Base-by-base conservation (phyloP, 805 yeast genomes). In the Spencermartinsiella europaea region DNA sequence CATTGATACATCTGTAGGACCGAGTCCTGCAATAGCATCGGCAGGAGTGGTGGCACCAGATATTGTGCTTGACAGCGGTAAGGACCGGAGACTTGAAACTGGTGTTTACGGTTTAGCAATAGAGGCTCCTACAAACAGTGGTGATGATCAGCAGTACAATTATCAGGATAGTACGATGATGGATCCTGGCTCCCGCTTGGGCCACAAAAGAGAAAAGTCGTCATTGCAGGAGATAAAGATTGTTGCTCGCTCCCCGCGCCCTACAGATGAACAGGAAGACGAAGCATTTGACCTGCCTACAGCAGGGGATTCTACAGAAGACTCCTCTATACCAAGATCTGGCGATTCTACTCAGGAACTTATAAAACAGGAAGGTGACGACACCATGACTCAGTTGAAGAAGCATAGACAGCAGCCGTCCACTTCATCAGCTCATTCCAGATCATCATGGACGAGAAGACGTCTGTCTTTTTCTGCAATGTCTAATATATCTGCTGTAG, bases 401-500 rank as follows among this genome's bases (percentile, higher is more conserved):
- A 25, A 12, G 7, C 31, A 25, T 25, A 7, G 31, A 7, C 31
- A 44, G 15, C 40, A 50, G 38, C 34, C 47, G n/a, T 50, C 54
- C n/a, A 44, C 27, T 5, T 44, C 52, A 3, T 48, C 54, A 2
- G 41, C 43, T 8, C 31, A 37, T 10, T 50, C 54, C 2, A 21
- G 47, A 15, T 19, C 17, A 16, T 46, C 51, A 39, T 27, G 44
- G 36, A n/a, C 40, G 51, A 25, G 12, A 16, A 31, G 53, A 20
- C 21, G 39, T 7, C 43, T 51, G 10, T 49, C 57, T 5, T 44
- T 47, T 22, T 42, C 52, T 2, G 52, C 52, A n/a, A 31, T 42
- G 10, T 46, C 53, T 2, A 50, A 53, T 35, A 57, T 57, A 2
- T 57, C 60, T 17, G 64, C 67, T 1, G 69, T 73, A 25, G 83